Evolutionary conservation across 2,329 filamentous ascomycete species (phyloP).

Genomic region (Fusarium papillatum): DNA sequence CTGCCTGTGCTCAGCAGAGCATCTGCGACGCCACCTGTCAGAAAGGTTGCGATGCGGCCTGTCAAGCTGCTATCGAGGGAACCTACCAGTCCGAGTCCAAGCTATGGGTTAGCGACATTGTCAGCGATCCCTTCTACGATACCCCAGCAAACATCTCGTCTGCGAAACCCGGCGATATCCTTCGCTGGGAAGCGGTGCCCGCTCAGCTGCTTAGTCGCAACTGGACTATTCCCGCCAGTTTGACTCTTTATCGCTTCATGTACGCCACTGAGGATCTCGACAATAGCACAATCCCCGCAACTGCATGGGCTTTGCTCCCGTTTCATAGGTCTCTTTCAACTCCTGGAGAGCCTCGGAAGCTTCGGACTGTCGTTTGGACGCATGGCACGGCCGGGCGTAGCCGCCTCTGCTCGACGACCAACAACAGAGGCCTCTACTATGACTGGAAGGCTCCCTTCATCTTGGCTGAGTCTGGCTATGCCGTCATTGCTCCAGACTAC

Average conservation of each 20-base stretch:
- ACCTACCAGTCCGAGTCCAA: slow-evolving; percentile 9
- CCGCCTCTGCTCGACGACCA: slow-evolving; percentile 39
- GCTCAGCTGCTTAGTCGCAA: neutral
- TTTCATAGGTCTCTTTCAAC: neutral
- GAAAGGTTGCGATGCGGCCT: neutral
- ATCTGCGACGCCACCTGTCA: neutral
- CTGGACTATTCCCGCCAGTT: slow-evolving; percentile 11
- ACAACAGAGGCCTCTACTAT: slow-evolving; percentile 40
- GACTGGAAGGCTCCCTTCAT: slow-evolving; percentile 35
- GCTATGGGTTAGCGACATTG: slow-evolving; percentile 8
- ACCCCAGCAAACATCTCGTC: slow-evolving; percentile 4
- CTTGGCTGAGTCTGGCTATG: slow-evolving; percentile 23
- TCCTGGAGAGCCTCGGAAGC: neutral
- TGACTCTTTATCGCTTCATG: slow-evolving; percentile 1
- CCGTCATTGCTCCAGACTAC: slow-evolving; percentile 19
- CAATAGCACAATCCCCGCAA: neutral
- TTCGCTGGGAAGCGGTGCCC: slow-evolving; percentile 4
- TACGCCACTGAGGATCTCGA: slow-evolving; percentile 7
- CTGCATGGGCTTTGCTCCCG: neutral
- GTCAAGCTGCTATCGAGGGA: neutral
- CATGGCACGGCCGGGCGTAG: slow-evolving; percentile 41
- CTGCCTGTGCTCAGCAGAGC: neutral
- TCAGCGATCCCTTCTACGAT: slow-evolving; percentile 3
- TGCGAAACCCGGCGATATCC: neutral
- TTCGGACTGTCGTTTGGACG: slow-evolving; percentile 39